Evolutionary conservation across 805 yeast genomes (phyloP), one percentile per base, ranked within the genome.

Genomic region (Spencermartinsiella europaea): DNA sequence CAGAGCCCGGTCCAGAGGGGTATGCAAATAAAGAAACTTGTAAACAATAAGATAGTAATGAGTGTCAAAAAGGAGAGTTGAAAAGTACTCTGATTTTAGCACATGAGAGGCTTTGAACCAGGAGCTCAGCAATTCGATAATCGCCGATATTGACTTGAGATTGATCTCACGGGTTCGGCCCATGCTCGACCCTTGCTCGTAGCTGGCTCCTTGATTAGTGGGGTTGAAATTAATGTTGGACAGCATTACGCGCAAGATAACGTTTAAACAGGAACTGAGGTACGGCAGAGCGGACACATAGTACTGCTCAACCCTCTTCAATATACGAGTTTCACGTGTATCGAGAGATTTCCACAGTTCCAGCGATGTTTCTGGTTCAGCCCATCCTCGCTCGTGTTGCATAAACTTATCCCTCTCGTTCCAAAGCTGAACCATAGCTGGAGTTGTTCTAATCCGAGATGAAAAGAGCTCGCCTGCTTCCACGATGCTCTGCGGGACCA

Each of bases 31-130:
- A 19, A 64, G 57, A 47, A 53, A 63, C 40, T 63, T 61, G 56
- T 70, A 68, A 7, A 71, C 61, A 5, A 65, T 54, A 28, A 67
- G 50, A 43, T 74, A 73, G 49, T 66, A 83, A 48, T 81, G 80
- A 22, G 83, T 76, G 61, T 93, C 98, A 62, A 83, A 85, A 21
- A 93, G 63, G 37, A 90, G 61, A 0, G 85, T 75, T 4, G 83
- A 64, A 12, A 91, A 67, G 56, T 82, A 85, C 61, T 88, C 95
- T 61, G 75, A 81, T 62, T 91, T 90, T 52, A 90, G 62, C 1
- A 88, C 68, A 61, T 93, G 96, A 38, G 79, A 83, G 7, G 74
- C 62, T 59, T 85, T 85, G 61, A 86, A 83, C 96, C 97, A 90
- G 56, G 75, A 76, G 28, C 83, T 60, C 17, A 93, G 59, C 17